Evolutionary conservation across 2,329 filamentous ascomycete species (phyloP).

Genomic region (Aspergillus ibericus): DNA sequence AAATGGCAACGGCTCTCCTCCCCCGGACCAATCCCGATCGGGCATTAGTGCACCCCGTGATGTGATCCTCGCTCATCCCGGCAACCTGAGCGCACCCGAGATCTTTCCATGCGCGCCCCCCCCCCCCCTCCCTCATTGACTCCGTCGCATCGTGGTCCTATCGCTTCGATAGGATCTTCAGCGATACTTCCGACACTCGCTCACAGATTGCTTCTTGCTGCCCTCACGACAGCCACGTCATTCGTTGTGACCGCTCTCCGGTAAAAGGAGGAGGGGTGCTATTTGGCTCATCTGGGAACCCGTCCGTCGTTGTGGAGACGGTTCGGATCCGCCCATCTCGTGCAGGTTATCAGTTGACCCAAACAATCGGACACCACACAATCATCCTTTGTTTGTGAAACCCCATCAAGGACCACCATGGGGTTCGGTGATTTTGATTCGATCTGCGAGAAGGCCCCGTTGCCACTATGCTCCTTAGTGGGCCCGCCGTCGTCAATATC

Average conservation of each 20-base stretch:
- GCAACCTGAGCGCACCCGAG: constrained; percentile 9
- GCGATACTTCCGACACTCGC: neutral
- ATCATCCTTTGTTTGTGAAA: neutral
- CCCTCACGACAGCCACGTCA: neutral
- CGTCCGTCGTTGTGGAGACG: constrained; percentile 37
- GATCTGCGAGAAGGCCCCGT: constrained; percentile 79
- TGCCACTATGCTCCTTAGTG: constrained; percentile 85
- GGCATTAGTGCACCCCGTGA: constrained; percentile 28
- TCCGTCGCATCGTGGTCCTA: neutral
- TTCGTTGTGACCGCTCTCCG: neutral
- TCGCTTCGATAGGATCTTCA: neutral
- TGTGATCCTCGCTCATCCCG: constrained; percentile 26
- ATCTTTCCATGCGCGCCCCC: neutral
- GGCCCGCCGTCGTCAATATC: constrained; percentile 65
- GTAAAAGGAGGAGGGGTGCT: constrained; percentile 8
- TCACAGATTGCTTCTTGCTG: neutral
- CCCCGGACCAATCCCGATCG: constrained; percentile 16
- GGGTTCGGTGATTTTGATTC: constrained; percentile 87
- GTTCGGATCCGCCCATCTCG: constrained; percentile 20
- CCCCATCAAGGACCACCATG: constrained; percentile 41
- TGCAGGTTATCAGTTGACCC: constrained; percentile 21
- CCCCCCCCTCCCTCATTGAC: constrained; percentile 3
- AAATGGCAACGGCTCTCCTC: constrained; percentile 15
- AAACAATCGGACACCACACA: constrained; percentile 19
- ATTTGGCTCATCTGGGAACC: constrained; percentile 18